Evolutionary conservation across 75 land plant species (phyloP).

Genomic region (Selaginella moellendorffii): DNA sequence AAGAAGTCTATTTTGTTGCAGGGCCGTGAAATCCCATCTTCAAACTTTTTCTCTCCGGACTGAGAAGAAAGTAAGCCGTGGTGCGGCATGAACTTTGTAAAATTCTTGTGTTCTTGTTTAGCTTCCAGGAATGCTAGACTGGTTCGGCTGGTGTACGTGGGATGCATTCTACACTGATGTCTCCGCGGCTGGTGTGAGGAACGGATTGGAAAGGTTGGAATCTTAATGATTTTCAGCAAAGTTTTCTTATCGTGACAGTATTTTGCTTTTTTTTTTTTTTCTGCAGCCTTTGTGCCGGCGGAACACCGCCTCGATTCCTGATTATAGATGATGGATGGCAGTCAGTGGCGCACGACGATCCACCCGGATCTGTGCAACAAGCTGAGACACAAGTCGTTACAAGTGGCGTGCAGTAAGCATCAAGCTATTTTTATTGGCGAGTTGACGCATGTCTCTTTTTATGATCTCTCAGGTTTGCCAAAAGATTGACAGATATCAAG

Average conservation of each 20-base stretch:
- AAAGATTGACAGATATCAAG: conserved; percentile 73
- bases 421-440: conserved; percentile 8
- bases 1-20: conserved; percentile 12
- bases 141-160: conserved; percentile 99
- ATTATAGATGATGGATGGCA: conserved; percentile 98
- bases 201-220: conserved; percentile 64
- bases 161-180: conserved; percentile 96
- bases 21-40: conserved; percentile 57
- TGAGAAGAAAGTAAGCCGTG: conserved; percentile 68
- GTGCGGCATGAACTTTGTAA: no score
- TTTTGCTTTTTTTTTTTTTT: background rate
- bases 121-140: conserved; percentile 74
- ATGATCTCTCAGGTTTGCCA: conserved; percentile 75
- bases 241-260: background rate
- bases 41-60: conserved; percentile 65
- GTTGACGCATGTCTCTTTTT: conserved; percentile 10
- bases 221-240: background rate
- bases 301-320: conserved; percentile 72
- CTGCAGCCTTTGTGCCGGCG: conserved; percentile 49
- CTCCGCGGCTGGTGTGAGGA: conserved; percentile 54
- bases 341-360: conserved; percentile 35
- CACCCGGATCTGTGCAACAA: conserved; percentile 31
- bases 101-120: conserved; percentile 12
- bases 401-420: conserved; percentile 82
- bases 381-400: background rate